Conservation (phyloP, 2,329 filamentous ascomycete genomes). For the Drechslera avenae region DNA sequence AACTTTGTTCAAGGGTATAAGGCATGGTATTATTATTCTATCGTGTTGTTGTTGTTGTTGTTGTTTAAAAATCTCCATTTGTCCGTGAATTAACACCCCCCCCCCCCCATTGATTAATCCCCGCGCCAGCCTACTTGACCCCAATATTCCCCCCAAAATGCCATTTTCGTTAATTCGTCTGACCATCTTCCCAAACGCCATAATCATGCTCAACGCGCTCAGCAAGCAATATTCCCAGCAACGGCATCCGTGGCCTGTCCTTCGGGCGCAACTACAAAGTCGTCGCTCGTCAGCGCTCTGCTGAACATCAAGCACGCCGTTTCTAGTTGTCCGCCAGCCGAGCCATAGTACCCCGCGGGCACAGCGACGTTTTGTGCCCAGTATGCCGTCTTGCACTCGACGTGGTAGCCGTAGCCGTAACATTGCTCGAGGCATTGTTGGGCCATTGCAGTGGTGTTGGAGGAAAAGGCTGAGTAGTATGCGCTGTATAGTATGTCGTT, state of each 20-base stretch:
- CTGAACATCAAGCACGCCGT: constrained; percentile 48
- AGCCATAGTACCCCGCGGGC: constrained; percentile 44
- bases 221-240: constrained; percentile 44
- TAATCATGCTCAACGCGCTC: not conserved
- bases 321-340: constrained; percentile 34
- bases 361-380: constrained; percentile 47
- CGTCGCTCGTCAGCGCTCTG: constrained; percentile 24
- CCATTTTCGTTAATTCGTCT: not conserved
- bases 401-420: constrained; percentile 47
- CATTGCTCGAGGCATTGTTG: constrained; percentile 49
- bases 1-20: no score
- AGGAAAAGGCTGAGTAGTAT: constrained; percentile 41
- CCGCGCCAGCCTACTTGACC: not conserved
- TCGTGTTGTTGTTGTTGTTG: no score
- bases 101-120: not conserved
- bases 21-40: no score
- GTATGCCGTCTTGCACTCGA: constrained; percentile 44
- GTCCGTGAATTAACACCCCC: not conserved
- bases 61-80: no score
- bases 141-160: not conserved
- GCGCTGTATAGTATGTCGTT: constrained; percentile 34
- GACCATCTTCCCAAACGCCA: not conserved
- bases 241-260: constrained; percentile 41
- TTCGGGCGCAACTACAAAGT: constrained; percentile 38
- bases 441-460: constrained; percentile 35